Conservation (phyloP, 2,329 filamentous ascomycete genomes). For the Metarhizium humberi region DNA sequence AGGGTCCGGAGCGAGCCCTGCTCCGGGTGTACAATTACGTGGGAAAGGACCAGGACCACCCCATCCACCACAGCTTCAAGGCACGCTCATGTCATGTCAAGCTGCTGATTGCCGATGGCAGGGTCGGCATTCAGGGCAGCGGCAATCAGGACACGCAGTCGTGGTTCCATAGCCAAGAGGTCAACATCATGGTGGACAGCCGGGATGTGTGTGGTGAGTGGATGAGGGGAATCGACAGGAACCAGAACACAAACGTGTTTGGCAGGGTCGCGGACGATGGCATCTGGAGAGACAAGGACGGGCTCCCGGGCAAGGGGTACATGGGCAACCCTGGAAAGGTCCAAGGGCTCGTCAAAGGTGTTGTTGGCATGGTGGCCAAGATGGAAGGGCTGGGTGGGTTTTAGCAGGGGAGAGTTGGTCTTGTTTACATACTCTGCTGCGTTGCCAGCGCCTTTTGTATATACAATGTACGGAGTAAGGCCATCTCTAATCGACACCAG, state of each 20-base stretch:
- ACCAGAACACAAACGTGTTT: constrained; percentile 57
- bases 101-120: constrained; percentile 62
- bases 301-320: constrained; percentile 9
- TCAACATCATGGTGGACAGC: constrained; percentile 68
- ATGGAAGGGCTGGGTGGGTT: constrained; percentile 7
- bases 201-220: constrained; percentile 49
- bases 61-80: constrained; percentile 58
- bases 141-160: constrained; percentile 76
- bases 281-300: constrained; percentile 9
- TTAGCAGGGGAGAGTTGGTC: not conserved
- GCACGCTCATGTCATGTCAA: constrained; percentile 67
- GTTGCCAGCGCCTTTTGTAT: no score
- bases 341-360: constrained; percentile 8
- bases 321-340: constrained; percentile 10
- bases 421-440: no score
- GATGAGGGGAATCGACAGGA: constrained; percentile 51
- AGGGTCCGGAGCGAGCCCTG: constrained; percentile 21
- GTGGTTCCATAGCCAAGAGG: constrained; percentile 71
- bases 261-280: constrained; percentile 10
- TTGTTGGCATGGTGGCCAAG: constrained; percentile 11
- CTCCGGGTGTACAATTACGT: constrained; percentile 63
- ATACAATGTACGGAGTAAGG: no score
- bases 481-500: no score
- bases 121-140: constrained; percentile 61
- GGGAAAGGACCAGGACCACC: constrained; percentile 60